A percentile compares a stretch with the other conserved stretches of the same genome.
Conservation (phyloP, 768 basidiomycete species). For the Lactarius indigo region DNA sequence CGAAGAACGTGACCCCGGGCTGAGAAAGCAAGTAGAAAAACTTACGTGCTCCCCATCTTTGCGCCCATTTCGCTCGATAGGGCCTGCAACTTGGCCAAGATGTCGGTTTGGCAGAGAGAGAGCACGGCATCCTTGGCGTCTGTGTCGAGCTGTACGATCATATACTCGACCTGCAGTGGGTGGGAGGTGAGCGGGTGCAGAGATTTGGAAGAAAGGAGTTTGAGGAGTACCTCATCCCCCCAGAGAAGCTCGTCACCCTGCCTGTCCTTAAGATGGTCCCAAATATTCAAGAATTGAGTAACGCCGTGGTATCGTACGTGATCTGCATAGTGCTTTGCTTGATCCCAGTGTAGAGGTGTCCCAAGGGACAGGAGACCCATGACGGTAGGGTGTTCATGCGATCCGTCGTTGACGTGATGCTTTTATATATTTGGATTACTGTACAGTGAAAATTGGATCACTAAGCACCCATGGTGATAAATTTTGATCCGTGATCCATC, state of each 20-base stretch:
- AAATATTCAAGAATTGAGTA: conserved; percentile 90
- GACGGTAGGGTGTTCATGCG: background rate
- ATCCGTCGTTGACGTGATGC: background rate
- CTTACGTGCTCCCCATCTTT: conserved; percentile 59
- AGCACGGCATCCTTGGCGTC: conserved; percentile 76
- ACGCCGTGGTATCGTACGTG: conserved; percentile 93
- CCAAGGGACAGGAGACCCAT: conserved; percentile 96
- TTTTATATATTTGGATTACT: background rate
- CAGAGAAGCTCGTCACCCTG: conserved; percentile 90
- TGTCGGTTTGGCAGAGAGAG: conserved; percentile 94
- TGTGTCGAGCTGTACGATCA: conserved; percentile 86
- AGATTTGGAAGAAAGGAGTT: background rate
- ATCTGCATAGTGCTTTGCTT: conserved; percentile 81
- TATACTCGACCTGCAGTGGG: conserved; percentile 79
- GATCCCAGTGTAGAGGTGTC: conserved; percentile 88
- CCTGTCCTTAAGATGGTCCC: conserved; percentile 88
- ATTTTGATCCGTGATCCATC: background rate
- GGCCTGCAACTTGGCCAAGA: conserved; percentile 70
- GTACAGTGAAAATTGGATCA: conserved; percentile 1
- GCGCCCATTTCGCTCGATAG: conserved; percentile 64
- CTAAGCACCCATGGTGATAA: conserved; percentile 2
- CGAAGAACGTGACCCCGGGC: background rate
- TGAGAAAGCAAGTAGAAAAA: conserved; percentile 7
- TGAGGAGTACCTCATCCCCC: conserved; percentile 85
- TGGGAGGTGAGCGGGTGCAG: conserved; percentile 5